These are phyloP conservation scores for Trypethelium eluteriae DNA, from an alignment of 495 filamentous ascomycete species.

Conservation along the genomic window DNA sequence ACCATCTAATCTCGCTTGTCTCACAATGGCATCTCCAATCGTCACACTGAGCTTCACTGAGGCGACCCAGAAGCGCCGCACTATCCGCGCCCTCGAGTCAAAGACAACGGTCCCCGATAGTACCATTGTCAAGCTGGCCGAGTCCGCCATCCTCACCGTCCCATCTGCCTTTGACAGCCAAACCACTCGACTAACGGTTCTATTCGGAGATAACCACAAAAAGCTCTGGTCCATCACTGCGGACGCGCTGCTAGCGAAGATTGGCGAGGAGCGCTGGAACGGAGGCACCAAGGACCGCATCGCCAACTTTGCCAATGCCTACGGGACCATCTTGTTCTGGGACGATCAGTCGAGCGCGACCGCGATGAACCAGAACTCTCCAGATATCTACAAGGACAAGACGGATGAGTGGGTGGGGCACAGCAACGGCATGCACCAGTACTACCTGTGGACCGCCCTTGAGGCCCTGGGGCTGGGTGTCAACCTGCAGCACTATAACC, in stretches of 20 bases:
- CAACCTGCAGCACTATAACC: conserved; percentile 53
- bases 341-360: conserved; percentile 43
- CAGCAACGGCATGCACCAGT: conserved; percentile 51
- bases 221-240: conserved; percentile 45
- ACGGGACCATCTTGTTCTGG: conserved; percentile 50
- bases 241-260: conserved; percentile 36
- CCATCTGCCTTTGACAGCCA: conserved; percentile 53
- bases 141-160: conserved; percentile 40
- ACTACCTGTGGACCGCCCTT: conserved; percentile 48
- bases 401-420: conserved; percentile 47
- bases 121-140: conserved; percentile 45
- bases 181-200: conserved; percentile 43
- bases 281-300: conserved; percentile 42
- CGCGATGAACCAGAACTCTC: conserved; percentile 28
- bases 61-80: conserved; percentile 42
- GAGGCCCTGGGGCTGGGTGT: conserved; percentile 46
- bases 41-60: conserved; percentile 34
- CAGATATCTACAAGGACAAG: conserved; percentile 37
- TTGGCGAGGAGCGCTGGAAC: conserved; percentile 39
- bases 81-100: conserved; percentile 43
- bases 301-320: conserved; percentile 34
- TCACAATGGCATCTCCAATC: conserved; percentile 13
- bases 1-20: conserved; percentile 1
- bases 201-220: conserved; percentile 45
- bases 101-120: conserved; percentile 43